These are phyloP conservation scores for Panus rudis DNA, from an alignment of 768 basidiomycete genomes.

Conservation along the genomic window DNA sequence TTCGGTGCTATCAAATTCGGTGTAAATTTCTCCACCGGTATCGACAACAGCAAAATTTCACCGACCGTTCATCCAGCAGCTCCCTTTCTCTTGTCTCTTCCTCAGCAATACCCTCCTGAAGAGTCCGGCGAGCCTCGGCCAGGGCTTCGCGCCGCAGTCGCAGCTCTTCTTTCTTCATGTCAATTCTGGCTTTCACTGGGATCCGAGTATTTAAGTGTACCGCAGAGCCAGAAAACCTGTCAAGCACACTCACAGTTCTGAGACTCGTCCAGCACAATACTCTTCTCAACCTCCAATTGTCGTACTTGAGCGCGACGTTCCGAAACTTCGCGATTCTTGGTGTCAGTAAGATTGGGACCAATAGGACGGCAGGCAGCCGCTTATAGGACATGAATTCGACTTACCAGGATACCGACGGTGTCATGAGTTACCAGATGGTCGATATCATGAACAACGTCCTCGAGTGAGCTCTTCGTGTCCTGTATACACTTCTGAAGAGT, in stretches of 20 bases:
- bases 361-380: constrained; percentile 3
- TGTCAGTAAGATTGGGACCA: constrained; percentile 24
- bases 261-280: constrained; percentile 9
- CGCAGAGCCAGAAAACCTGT: not conserved
- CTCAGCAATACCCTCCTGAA: constrained; percentile 33
- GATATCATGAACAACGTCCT: constrained; percentile 25
- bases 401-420: constrained; percentile 16
- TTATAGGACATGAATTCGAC: constrained; percentile 3
- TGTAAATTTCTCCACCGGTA: constrained; percentile 10
- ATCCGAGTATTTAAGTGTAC: too few relatives aligned
- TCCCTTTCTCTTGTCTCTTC: too few relatives aligned
- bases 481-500: constrained; percentile 33
- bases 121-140: constrained; percentile 33
- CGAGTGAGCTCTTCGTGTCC: constrained; percentile 31
- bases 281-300: constrained; percentile 25
- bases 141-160: constrained; percentile 41
- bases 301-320: constrained; percentile 56
- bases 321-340: constrained; percentile 61
- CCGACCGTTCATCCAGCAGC: constrained; percentile 4
- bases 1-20: constrained; percentile 34
- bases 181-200: constrained; percentile 38
- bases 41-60: constrained; percentile 6
- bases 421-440: constrained; percentile 24
- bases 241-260: constrained; percentile 12
- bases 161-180: constrained; percentile 37